Conservation (phyloP, 2,329 filamentous ascomycete genomes). For the Corniculantispora saksenae region DNA sequence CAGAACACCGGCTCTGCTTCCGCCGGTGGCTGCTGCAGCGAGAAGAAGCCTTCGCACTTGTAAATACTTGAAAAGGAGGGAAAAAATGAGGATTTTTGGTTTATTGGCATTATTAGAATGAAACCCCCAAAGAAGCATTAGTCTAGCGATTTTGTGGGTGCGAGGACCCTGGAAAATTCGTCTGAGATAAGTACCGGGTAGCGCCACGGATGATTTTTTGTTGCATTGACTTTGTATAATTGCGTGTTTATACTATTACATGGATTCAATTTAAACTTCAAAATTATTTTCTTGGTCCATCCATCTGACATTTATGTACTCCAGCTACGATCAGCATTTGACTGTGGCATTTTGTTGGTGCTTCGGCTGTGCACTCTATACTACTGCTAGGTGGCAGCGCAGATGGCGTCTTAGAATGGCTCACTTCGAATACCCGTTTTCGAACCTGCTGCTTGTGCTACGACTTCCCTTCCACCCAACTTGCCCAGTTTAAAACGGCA, state of each 20-base stretch:
- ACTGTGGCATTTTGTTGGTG: too few species aligned
- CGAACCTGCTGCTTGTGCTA: too few species aligned
- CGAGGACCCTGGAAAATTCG: neutral
- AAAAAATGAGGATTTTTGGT: neutral
- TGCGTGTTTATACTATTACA: neutral
- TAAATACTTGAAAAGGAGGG: conserved; percentile 5
- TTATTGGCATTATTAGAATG: neutral
- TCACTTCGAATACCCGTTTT: too few species aligned
- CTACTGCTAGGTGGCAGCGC: too few species aligned
- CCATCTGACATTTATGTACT: neutral
- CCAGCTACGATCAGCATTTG: too few species aligned
- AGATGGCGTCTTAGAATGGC: too few species aligned
- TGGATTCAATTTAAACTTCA: neutral
- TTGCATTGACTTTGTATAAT: neutral
- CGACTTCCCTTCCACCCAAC: neutral
- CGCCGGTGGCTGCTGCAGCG: conserved; percentile 18
- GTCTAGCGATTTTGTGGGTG: conserved; percentile 6
- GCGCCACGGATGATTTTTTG: neutral
- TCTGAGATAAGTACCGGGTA: neutral
- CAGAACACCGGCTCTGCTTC: neutral
- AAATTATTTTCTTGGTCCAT: neutral
- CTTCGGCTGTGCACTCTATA: too few species aligned
- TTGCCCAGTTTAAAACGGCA: neutral
- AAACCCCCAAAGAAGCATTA: neutral
- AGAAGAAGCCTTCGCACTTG: conserved; percentile 22